Conservation (phyloP, 306 rosid species). For the Begonia loranthoides region DNA sequence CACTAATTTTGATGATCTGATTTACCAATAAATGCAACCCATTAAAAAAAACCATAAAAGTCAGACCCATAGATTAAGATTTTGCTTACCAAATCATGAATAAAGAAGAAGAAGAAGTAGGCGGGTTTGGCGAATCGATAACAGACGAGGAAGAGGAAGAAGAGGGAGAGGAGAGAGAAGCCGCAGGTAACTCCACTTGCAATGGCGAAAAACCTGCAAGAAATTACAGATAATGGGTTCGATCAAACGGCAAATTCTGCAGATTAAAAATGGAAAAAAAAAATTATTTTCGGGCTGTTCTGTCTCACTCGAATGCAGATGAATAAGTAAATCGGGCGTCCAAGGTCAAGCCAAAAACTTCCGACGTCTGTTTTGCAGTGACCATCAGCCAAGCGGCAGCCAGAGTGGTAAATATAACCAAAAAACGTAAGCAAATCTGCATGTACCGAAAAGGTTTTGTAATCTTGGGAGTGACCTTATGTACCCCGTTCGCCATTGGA, state of each 20-base stretch:
- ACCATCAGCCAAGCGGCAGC: slow-evolving; percentile 24
- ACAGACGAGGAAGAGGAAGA: slow-evolving; percentile 11
- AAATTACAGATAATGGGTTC: background rate
- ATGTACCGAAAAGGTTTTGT: slow-evolving; percentile 11
- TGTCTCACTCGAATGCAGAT: slow-evolving; percentile 17
- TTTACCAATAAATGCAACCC: no score
- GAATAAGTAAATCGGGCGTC: slow-evolving; percentile 33
- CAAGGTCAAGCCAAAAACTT: slow-evolving; percentile 20
- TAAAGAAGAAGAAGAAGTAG: slow-evolving; percentile 26
- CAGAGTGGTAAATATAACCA: slow-evolving; percentile 15
- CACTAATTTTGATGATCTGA: no score
- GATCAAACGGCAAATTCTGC: background rate
- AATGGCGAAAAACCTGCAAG: slow-evolving; percentile 32
- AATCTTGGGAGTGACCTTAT: slow-evolving; percentile 18
- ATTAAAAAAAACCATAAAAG: no score
- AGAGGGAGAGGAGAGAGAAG: slow-evolving; percentile 16
- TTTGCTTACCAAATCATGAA: slow-evolving; percentile 39
- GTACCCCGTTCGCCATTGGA: slow-evolving; percentile 14
- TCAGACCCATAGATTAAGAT: no score
- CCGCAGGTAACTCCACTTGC: slow-evolving; percentile 36
- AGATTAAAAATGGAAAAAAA: no score
- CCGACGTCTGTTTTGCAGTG: slow-evolving; percentile 25
- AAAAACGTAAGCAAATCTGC: slow-evolving; percentile 27
- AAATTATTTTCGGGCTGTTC: no score
- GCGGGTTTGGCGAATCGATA: slow-evolving; percentile 13